These are phyloP conservation scores for Leccinum longicurvipes DNA, from an alignment of 768 basidiomycete genomes.

Conservation along the genomic window DNA sequence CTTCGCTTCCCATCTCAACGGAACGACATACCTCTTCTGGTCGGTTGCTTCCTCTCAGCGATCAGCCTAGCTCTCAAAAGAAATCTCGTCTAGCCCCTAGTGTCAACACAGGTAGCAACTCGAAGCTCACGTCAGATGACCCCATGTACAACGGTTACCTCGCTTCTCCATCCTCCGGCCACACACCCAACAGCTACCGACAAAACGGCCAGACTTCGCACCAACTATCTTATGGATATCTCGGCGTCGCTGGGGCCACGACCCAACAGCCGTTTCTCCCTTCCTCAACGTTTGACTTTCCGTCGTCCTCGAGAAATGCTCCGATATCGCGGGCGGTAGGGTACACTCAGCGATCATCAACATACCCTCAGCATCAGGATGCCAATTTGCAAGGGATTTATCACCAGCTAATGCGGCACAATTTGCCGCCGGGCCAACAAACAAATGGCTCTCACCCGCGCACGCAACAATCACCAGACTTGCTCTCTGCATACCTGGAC, in stretches of 20 bases:
- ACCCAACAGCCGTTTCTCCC: slow-evolving; percentile 24
- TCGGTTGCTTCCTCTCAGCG: slow-evolving; percentile 29
- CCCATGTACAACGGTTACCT: slow-evolving; percentile 31
- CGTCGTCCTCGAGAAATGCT: slow-evolving; percentile 27
- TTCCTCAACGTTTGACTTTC: slow-evolving; percentile 28
- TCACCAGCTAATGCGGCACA: slow-evolving; percentile 30
- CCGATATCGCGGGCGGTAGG: slow-evolving; percentile 20
- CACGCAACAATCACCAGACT: slow-evolving; percentile 24
- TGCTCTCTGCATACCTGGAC: slow-evolving; percentile 31
- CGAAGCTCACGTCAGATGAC: slow-evolving; percentile 28
- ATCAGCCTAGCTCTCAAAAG: slow-evolving; percentile 27
- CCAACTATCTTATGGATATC: slow-evolving; percentile 25
- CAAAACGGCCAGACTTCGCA: slow-evolving; percentile 29
- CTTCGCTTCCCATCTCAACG: slow-evolving; percentile 33
- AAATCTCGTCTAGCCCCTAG: slow-evolving; percentile 29
- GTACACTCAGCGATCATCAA: slow-evolving; percentile 26
- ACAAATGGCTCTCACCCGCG: slow-evolving; percentile 16
- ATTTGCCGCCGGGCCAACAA: slow-evolving; percentile 18
- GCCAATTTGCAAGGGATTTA: slow-evolving; percentile 31
- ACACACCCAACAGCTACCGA: slow-evolving; percentile 26
- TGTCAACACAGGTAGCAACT: slow-evolving; percentile 17
- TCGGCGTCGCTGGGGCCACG: slow-evolving; percentile 13
- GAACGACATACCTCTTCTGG: slow-evolving; percentile 32
- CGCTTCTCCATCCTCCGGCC: slow-evolving; percentile 29
- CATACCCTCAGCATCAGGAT: slow-evolving; percentile 30